A percentile compares a stretch with the other conserved stretches of the same genome.
phyloP scores from a whole-genome alignment of 2,329 filamentous ascomycete species.

The Daldinia sp. region DNA sequence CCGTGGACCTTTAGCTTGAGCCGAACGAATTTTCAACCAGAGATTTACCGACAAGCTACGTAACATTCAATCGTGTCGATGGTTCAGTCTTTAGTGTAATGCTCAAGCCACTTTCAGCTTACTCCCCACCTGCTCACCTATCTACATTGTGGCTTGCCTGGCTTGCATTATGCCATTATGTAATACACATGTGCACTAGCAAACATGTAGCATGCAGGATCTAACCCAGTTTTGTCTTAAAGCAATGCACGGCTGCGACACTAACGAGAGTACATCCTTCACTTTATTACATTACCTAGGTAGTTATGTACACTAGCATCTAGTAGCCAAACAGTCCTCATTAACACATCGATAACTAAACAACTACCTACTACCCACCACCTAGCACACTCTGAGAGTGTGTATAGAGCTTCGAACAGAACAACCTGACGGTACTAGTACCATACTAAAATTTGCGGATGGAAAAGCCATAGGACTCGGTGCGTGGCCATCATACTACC shows the following conservation, averaged over 20 bases:
- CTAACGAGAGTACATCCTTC: slow-evolving; percentile 5
- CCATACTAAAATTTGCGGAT: slow-evolving; percentile 14
- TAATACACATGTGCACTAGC: too few relatives aligned
- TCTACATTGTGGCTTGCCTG: slow-evolving; percentile 2
- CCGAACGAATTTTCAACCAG: slow-evolving; percentile 36
- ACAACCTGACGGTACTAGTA: not conserved
- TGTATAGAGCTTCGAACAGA: not conserved
- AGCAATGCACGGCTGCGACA: slow-evolving; percentile 2
- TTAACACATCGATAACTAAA: slow-evolving; percentile 1
- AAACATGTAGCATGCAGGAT: slow-evolving; percentile 9
- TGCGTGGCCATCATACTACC: slow-evolving; percentile 25
- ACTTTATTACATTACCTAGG: not conserved
- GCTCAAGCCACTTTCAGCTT: slow-evolving; percentile 3
- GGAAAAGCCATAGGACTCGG: slow-evolving; percentile 26
- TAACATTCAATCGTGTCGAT: too few relatives aligned
- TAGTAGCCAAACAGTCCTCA: not conserved
- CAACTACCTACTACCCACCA: not conserved
- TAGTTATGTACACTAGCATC: not conserved
- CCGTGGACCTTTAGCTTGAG: slow-evolving; percentile 22
- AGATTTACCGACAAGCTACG: slow-evolving; percentile 39
- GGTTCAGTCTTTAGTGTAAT: not conserved
- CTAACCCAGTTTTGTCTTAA: slow-evolving; percentile 10
- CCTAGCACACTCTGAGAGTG: slow-evolving; percentile 8
- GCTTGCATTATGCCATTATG: slow-evolving; percentile 2
- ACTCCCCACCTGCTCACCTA: not conserved